These are phyloP conservation scores for Candida tallmaniae DNA, from an alignment of 805 yeast species.

Conservation along the genomic window DNA sequence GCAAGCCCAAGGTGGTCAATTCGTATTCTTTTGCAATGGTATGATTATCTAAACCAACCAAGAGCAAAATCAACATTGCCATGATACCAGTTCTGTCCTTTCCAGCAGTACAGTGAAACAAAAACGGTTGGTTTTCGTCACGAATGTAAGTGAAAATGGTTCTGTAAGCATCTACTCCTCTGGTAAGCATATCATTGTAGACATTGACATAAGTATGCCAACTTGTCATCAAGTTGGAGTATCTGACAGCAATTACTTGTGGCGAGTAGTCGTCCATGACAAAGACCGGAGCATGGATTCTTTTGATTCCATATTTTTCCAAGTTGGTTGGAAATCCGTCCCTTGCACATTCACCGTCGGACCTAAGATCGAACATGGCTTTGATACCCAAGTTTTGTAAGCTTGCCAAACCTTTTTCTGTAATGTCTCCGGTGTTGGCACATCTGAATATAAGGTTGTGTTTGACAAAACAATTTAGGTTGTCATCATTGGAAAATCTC, in stretches of 20 bases:
- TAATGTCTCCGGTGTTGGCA: constrained; percentile 54
- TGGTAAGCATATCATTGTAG: constrained; percentile 52
- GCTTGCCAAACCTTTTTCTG: constrained; percentile 43
- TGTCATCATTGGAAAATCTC: constrained; percentile 13
- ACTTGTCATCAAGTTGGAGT: constrained; percentile 50
- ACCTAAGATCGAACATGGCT: constrained; percentile 64
- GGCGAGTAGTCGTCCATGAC: constrained; percentile 56
- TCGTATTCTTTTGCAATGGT: constrained; percentile 74
- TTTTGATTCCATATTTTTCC: constrained; percentile 39
- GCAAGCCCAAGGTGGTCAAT: constrained; percentile 61
- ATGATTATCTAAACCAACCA: constrained; percentile 62
- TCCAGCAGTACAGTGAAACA: constrained; percentile 82
- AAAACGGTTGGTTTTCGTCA: constrained; percentile 44
- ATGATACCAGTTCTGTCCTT: constrained; percentile 81
- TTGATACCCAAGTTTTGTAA: constrained; percentile 44
- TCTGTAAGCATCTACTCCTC: constrained; percentile 46
- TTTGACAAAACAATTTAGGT: constrained; percentile 39
- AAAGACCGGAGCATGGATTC: constrained; percentile 58
- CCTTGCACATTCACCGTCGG: constrained; percentile 48
- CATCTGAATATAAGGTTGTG: constrained; percentile 57
- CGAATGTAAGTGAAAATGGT: constrained; percentile 51
- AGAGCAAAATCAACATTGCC: constrained; percentile 59
- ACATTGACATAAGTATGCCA: constrained; percentile 61
- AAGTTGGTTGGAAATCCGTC: constrained; percentile 39
- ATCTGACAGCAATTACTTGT: constrained; percentile 52